Evolutionary conservation across 1,284 basidiomycete genomes (phyloP).

Genomic region (Moniliella sp.): DNA sequence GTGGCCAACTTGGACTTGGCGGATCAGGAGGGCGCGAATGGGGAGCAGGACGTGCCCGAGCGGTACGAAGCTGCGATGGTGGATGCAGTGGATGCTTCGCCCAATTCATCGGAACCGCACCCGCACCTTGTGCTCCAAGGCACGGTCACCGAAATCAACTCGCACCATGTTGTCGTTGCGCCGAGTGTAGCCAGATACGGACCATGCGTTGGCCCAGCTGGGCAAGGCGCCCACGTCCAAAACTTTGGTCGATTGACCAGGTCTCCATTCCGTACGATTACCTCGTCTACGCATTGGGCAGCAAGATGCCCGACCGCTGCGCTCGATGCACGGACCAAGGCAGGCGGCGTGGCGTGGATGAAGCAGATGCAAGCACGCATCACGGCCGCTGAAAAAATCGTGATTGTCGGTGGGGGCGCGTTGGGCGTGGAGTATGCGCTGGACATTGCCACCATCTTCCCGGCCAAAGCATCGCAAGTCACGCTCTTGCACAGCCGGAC

Average conservation of each 20-base stretch:
- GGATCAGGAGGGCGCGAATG: no score
- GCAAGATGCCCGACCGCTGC: constrained; percentile 27
- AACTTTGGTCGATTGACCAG: constrained; percentile 26
- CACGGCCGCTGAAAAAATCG: constrained; percentile 15
- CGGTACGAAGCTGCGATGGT: neutral
- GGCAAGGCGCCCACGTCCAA: neutral
- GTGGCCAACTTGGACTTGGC: no score
- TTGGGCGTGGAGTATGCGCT: constrained; percentile 27
- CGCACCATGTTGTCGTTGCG: constrained; percentile 19
- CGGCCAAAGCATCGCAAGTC: neutral
- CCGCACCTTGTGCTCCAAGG: constrained; percentile 28
- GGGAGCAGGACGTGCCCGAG: neutral
- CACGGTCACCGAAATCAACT: constrained; percentile 18
- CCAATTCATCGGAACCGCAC: no score
- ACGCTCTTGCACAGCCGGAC: constrained; percentile 3
- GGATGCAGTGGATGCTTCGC: no score
- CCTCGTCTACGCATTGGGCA: constrained; percentile 29
- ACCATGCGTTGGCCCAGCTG: no score
- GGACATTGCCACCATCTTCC: constrained; percentile 21
- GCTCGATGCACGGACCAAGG: constrained; percentile 22
- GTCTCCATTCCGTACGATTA: constrained; percentile 27
- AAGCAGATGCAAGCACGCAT: constrained; percentile 14
- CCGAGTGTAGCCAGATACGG: no score
- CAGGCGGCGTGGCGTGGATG: constrained; percentile 23
- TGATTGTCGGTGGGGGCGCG: constrained; percentile 30